A percentile compares a stretch with the other conserved stretches of the same genome.
These are phyloP conservation scores for Polytolypa hystricis DNA, from an alignment of 2,329 filamentous ascomycete species.

Conservation along the genomic window DNA sequence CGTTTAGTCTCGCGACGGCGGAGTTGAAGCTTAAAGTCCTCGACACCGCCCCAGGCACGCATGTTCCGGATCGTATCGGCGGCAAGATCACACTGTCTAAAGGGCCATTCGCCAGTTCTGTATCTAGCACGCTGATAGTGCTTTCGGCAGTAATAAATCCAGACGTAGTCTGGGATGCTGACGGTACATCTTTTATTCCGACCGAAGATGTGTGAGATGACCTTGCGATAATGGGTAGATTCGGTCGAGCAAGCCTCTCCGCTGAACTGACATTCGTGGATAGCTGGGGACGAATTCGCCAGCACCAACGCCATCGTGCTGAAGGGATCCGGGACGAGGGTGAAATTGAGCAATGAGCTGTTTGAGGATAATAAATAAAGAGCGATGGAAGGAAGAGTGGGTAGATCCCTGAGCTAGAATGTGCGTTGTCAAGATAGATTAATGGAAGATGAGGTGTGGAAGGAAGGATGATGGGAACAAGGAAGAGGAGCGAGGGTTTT, in stretches of 20 bases:
- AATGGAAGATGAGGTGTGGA: too few relatives aligned
- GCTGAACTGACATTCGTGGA: slow-evolving; percentile 13
- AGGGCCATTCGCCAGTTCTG: slow-evolving; percentile 48
- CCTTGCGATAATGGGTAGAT: slow-evolving; percentile 52
- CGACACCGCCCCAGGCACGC: slow-evolving; percentile 50
- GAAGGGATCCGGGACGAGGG: background rate
- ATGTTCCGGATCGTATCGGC: slow-evolving; percentile 52
- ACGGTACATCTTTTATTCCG: slow-evolving; percentile 70
- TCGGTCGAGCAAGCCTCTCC: slow-evolving; percentile 16
- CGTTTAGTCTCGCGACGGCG: slow-evolving; percentile 47
- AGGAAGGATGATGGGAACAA: too few relatives aligned
- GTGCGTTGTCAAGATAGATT: too few relatives aligned
- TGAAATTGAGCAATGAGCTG: too few relatives aligned
- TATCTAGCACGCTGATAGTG: slow-evolving; percentile 71
- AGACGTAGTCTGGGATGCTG: slow-evolving; percentile 56
- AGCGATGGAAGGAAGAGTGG: too few relatives aligned
- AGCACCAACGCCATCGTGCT: background rate
- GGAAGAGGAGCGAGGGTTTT: too few relatives aligned
- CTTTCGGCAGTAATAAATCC: slow-evolving; percentile 69
- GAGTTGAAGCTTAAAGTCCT: slow-evolving; percentile 51
- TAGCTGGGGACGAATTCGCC: background rate
- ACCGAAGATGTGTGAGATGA: slow-evolving; percentile 71
- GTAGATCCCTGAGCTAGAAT: too few relatives aligned
- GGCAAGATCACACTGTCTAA: slow-evolving; percentile 53
- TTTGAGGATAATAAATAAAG: too few relatives aligned